phyloP scores from a whole-genome alignment of 2,329 filamentous ascomycete genomes.

The Botrytis aclada region DNA sequence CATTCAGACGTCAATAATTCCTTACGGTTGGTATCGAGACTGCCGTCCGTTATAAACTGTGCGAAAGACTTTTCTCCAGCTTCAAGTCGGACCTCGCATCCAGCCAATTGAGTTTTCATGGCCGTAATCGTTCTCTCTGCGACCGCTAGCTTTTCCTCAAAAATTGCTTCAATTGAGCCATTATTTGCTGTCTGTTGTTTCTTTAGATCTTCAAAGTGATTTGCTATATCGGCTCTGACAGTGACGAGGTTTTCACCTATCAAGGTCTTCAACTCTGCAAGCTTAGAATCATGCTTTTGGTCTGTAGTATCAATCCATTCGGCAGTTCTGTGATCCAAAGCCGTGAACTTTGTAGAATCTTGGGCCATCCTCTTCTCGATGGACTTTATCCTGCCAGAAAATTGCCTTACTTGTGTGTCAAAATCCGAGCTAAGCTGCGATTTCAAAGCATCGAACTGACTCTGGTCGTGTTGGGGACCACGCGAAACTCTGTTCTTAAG shows the following conservation, averaged over 20 bases:
- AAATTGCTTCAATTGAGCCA: neutral
- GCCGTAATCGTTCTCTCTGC: neutral
- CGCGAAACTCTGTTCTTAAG: neutral
- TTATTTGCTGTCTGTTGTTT: neutral
- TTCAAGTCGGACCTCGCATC: neutral
- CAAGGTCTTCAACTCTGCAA: neutral
- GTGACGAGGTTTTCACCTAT: neutral
- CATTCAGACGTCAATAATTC: neutral
- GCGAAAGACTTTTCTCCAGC: neutral
- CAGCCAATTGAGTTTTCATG: neutral
- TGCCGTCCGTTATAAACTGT: neutral
- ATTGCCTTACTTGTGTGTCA: neutral
- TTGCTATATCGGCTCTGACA: neutral
- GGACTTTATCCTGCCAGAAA: neutral
- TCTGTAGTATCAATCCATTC: slow-evolving; percentile 9
- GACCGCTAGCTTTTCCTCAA: neutral
- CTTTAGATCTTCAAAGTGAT: neutral
- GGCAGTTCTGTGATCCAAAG: slow-evolving; percentile 14
- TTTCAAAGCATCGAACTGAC: neutral
- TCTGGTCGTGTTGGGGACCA: neutral
- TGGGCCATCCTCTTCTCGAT: neutral
- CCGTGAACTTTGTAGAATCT: slow-evolving; percentile 7
- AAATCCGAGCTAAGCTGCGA: neutral
- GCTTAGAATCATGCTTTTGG: neutral
- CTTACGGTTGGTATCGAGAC: neutral